Evolutionary conservation across 139 green algal genomes (phyloP).

Genomic region (Coccomyxa sp.): DNA sequence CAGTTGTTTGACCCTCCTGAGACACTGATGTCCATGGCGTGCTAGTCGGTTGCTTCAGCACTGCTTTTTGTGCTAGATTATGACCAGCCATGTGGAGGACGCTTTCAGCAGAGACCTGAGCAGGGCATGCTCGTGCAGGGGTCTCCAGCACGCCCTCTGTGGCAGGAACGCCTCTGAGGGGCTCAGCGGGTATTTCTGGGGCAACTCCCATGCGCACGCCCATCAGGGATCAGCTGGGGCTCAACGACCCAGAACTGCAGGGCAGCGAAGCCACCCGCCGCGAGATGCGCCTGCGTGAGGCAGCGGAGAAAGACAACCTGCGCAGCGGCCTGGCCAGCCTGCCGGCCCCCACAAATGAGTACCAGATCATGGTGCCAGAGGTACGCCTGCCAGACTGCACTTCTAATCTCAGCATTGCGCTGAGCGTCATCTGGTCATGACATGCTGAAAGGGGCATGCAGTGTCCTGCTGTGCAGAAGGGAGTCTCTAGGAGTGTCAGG

Average conservation of each 20-base stretch:
- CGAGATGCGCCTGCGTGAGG: constrained; percentile 25
- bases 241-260: constrained; percentile 69
- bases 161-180: neutral
- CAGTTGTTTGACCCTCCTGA: neutral
- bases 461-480: too few species aligned
- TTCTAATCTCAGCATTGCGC: too few species aligned
- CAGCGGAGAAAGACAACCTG: constrained; percentile 49
- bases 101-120: too few species aligned
- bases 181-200: constrained; percentile 4
- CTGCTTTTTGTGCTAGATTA: too few species aligned
- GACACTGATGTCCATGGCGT: too few species aligned
- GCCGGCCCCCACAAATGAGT: constrained; percentile 88
- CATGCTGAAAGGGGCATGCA: too few species aligned
- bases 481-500: too few species aligned
- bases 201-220: constrained; percentile 53
- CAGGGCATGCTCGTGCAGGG: neutral
- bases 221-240: constrained; percentile 73
- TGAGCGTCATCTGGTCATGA: too few species aligned
- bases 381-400: constrained; percentile 15
- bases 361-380: constrained; percentile 73
- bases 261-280: constrained; percentile 6
- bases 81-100: too few species aligned
- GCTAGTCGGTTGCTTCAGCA: too few species aligned
- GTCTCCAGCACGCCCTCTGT: neutral
- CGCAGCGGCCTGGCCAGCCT: constrained; percentile 61